Evolutionary conservation across 345 rosid genomes (phyloP), one percentile per base, ranked within the genome.

Genomic region (Euphorbia pulcherrima): DNA sequence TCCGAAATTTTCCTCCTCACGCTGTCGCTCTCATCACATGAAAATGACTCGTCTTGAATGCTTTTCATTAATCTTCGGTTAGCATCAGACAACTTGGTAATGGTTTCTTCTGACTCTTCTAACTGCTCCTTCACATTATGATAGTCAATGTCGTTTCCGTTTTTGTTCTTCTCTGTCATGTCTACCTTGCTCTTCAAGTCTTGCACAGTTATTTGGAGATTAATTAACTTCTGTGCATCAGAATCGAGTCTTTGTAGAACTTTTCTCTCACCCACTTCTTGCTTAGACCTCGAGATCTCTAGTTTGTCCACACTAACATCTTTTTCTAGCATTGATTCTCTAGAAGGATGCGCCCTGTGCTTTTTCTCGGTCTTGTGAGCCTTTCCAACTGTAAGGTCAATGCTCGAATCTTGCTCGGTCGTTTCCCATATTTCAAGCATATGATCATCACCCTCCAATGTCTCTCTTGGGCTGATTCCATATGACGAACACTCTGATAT

Each of bases 201-300:
- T 78, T 87, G 82, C 68, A 95, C 86, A 0, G 89, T 87, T 61
- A 85, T 81, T 67, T 92, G 92, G 72, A 95, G 90, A 76, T 82
- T 87, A 50, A 92, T 70, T 65, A 95, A 83, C 81, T 91, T 95
- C 67, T 92, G 92, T 69, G 81, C 83, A 78, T 95, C 99, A 5
- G 96, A 92, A 77, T 87, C 83, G 28, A 95, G 96, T 77, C 99
- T 86, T 76, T 92, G 92, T 10, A 95, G 84, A 74, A 92, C 82
- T 75, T 85, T 92, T 77, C 80, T 86, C 79, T 75, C 75, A 80
- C 82, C 79, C 62, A 78, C 80, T 64, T 84, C 89, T 71, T 80
- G 83, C 69, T 72, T 78, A 52, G 89, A 78, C 71, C 79, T 86
- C 0, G 92, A 89, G 79, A 81, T 77, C 88, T 92, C 93, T 68